Evolutionary conservation across 768 basidiomycete genomes (phyloP).

Genomic region (Suillus plorans): DNA sequence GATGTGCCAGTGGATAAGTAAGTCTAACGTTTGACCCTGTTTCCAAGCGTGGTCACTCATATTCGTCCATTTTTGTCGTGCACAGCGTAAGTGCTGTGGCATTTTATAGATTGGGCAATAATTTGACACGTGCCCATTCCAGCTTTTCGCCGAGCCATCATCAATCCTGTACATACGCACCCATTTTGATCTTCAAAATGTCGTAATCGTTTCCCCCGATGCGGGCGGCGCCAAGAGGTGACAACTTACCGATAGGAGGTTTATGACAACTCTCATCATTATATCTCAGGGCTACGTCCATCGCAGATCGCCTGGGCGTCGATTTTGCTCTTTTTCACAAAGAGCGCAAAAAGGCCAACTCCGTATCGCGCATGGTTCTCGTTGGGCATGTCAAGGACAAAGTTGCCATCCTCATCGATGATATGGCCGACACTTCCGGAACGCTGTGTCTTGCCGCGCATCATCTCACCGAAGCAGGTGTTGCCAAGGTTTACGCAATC

Average conservation of each 20-base stretch:
- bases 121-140: constrained; percentile 21
- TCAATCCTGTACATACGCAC: constrained; percentile 93
- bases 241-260: constrained; percentile 13
- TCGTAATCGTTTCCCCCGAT: constrained; percentile 97
- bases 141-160: constrained; percentile 96
- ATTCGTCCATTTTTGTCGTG: constrained; percentile 4
- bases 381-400: constrained; percentile 94
- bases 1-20: constrained; percentile 99
- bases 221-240: constrained; percentile 98
- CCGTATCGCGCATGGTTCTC: constrained; percentile 92
- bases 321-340: constrained; percentile 99
- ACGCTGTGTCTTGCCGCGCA: constrained; percentile 90
- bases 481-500: constrained; percentile 81
- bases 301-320: constrained; percentile 93
- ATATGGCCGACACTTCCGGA: constrained; percentile 98
- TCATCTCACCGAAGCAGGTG: constrained; percentile 88
- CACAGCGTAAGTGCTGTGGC: constrained; percentile 48
- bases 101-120: constrained; percentile 8
- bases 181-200: constrained; percentile 79
- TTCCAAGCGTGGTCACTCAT: constrained; percentile 15
- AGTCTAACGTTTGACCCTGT: constrained; percentile 36
- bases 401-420: constrained; percentile 93
- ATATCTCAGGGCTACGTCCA: constrained; percentile 81
- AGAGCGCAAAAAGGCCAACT: constrained; percentile 95
- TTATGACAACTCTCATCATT: constrained; percentile 16